phyloP scores from a whole-genome alignment of 257 asterid genomes.

The Lavandula angustifolia region DNA sequence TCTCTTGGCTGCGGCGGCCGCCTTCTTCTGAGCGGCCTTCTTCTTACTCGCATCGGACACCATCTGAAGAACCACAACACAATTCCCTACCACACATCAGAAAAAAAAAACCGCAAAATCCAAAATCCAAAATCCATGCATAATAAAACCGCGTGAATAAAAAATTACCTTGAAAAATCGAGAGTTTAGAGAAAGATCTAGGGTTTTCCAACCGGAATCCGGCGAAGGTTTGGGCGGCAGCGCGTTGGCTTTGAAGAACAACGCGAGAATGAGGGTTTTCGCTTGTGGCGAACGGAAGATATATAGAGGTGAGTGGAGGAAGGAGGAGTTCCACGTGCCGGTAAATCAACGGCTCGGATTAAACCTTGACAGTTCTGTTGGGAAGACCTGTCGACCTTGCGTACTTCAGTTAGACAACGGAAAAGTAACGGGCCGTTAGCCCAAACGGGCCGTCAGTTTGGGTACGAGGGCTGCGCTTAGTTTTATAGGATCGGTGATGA shows the following conservation, averaged over 20 bases:
- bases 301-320: constrained; percentile 18
- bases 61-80: constrained; percentile 53
- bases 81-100: not conserved
- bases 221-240: not conserved
- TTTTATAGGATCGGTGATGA: too few relatives aligned
- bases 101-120: not conserved
- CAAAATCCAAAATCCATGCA: too few relatives aligned
- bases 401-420: constrained; percentile 28
- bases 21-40: constrained; percentile 97
- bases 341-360: constrained; percentile 27
- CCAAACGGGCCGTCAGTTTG: not conserved
- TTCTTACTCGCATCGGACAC: constrained; percentile 98
- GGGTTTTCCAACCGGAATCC: too few relatives aligned
- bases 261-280: too few relatives aligned
- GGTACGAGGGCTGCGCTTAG: too few relatives aligned
- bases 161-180: too few relatives aligned
- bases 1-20: constrained; percentile 84
- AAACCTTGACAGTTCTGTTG: constrained; percentile 44
- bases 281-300: too few relatives aligned
- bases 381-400: constrained; percentile 26
- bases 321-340: constrained; percentile 48
- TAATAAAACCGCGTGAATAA: too few relatives aligned
- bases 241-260: too few relatives aligned
- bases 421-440: constrained; percentile 31
- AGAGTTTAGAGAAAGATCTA: too few relatives aligned